Evolutionary conservation across 2,329 filamentous ascomycete genomes (phyloP).

Genomic region (Aspergillus ruber): DNA sequence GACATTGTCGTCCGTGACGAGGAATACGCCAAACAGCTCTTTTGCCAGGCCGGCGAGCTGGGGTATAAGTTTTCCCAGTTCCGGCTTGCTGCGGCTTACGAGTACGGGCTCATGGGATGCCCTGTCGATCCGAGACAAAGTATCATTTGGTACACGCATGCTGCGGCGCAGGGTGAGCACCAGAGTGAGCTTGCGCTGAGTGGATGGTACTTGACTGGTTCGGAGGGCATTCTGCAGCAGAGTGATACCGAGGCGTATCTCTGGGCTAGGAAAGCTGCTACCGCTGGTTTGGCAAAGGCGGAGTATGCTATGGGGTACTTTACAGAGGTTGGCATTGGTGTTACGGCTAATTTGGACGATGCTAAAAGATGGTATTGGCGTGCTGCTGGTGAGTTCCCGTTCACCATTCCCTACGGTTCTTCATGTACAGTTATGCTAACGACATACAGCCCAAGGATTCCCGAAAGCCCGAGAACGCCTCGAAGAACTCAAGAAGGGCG

Average conservation of each 20-base stretch:
- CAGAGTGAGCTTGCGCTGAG: conserved; percentile 79
- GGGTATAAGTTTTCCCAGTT: conserved; percentile 96
- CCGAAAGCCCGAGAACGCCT: conserved; percentile 87
- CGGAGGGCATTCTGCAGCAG: conserved; percentile 78
- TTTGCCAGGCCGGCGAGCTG: conserved; percentile 75
- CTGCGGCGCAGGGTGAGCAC: conserved; percentile 88
- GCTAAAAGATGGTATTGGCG: conserved; percentile 98
- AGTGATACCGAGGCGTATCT: conserved; percentile 95
- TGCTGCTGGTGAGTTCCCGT: conserved; percentile 91
- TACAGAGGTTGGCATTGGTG: conserved; percentile 89
- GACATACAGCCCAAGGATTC: conserved; percentile 75
- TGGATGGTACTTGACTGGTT: conserved; percentile 93
- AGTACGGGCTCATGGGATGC: conserved; percentile 80
- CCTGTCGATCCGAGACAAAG: conserved; percentile 75
- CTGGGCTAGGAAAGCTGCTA: conserved; percentile 90
- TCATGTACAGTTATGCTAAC: conserved; percentile 5
- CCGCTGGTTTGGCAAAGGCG: conserved; percentile 81
- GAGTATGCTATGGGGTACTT: conserved; percentile 99
- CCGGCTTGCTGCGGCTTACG: conserved; percentile 77
- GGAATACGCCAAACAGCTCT: conserved; percentile 70
- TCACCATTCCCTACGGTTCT: not conserved
- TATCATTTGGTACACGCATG: conserved; percentile 90
- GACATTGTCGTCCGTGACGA: conserved; percentile 77
- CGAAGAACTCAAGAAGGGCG: conserved; percentile 80
- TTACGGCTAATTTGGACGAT: conserved; percentile 79